phyloP scores from a whole-genome alignment of 805 yeast species.

The Candida piceae region DNA sequence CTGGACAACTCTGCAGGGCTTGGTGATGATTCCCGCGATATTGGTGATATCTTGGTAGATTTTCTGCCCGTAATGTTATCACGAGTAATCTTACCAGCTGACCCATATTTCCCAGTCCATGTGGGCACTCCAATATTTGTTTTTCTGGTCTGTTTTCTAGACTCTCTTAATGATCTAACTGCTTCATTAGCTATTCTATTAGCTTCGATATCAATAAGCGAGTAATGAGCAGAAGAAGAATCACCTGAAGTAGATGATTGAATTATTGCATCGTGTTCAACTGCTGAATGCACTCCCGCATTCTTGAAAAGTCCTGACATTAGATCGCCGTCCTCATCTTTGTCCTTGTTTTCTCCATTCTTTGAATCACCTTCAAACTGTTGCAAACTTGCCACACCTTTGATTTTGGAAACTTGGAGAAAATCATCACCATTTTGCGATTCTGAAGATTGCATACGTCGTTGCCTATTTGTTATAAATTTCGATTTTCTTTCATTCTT shows the following conservation, averaged over 20 bases:
- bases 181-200: conserved; percentile 58
- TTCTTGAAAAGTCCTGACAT: conserved; percentile 66
- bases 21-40: not conserved
- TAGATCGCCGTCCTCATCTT: conserved; percentile 52
- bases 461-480: conserved; percentile 15
- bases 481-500: conserved; percentile 31
- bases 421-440: conserved; percentile 53
- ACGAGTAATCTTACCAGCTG: conserved; percentile 51
- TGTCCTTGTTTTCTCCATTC: conserved; percentile 3
- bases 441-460: conserved; percentile 12
- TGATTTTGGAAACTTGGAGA: conserved; percentile 52
- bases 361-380: conserved; percentile 47
- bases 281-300: conserved; percentile 66
- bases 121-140: conserved; percentile 77
- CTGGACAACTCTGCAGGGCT: not conserved
- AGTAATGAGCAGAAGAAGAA: conserved; percentile 41
- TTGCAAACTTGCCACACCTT: conserved; percentile 73
- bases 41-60: not conserved
- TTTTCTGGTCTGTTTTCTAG: conserved; percentile 46
- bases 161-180: conserved; percentile 51
- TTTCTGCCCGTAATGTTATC: not conserved
- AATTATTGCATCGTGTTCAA: conserved; percentile 76
- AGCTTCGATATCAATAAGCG: conserved; percentile 61
- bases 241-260: conserved; percentile 27
- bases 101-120: conserved; percentile 92